These are phyloP conservation scores for Amaranthus tricolor DNA, from an alignment of 179 eudicot species.

Conservation along the genomic window DNA sequence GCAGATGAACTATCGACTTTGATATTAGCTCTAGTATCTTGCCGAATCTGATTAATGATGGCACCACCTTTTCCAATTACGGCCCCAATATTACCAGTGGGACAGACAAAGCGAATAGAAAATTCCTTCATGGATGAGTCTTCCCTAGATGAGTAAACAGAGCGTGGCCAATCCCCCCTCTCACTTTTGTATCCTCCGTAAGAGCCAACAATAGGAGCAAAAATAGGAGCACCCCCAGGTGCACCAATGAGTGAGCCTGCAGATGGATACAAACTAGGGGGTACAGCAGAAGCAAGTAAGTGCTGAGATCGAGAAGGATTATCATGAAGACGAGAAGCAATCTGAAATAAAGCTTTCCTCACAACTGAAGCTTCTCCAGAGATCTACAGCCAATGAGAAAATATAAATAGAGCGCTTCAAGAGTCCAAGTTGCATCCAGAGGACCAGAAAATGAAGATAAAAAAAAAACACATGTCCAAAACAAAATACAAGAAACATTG, in stretches of 20 bases:
- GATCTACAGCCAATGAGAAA: conserved; percentile 41
- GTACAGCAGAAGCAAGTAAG: conserved; percentile 66
- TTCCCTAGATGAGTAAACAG: conserved; percentile 60
- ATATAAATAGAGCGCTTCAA: not conserved
- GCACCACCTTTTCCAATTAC: conserved; percentile 95
- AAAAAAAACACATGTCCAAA: not conserved
- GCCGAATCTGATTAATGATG: conserved; percentile 89
- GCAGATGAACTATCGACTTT: conserved; percentile 88
- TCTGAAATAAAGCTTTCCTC: conserved; percentile 73
- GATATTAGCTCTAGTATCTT: conserved; percentile 80
- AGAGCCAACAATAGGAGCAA: conserved; percentile 65
- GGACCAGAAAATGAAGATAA: not conserved
- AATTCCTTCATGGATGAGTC: conserved; percentile 71
- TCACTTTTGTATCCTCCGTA: conserved; percentile 83
- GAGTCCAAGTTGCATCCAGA: not conserved
- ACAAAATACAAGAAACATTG: not conserved
- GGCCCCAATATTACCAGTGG: conserved; percentile 78
- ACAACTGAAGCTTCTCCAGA: conserved; percentile 80
- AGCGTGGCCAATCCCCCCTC: conserved; percentile 67
- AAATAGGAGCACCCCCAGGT: conserved; percentile 58
- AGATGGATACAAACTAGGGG: conserved; percentile 50
- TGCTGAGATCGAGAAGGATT: conserved; percentile 96
- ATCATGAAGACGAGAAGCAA: conserved; percentile 84
- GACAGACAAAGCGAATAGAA: conserved; percentile 79
- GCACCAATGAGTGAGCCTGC: conserved; percentile 68